Evolutionary conservation across 805 yeast species (phyloP), one percentile per base, ranked within the genome.

Genomic region (Starmerella apis): DNA sequence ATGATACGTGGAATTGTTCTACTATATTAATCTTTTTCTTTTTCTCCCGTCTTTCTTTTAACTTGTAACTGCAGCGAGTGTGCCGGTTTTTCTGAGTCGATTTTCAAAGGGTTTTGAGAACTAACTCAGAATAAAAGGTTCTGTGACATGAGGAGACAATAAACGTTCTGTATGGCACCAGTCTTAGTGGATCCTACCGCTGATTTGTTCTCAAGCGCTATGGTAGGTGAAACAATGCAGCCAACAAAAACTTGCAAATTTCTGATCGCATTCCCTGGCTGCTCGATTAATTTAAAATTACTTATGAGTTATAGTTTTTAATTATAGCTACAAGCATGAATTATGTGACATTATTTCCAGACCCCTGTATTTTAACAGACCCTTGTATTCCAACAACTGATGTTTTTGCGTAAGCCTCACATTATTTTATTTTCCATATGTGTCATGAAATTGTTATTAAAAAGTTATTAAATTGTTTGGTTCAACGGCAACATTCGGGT

Each of bases 131-230:
- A 27, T 13, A 13, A 4, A 9, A 10, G 31, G 23, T 24, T 18
- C n/a, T 41, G 37, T 43, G 56, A 54, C 2, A 50, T 55, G 58
- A 55, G 53, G 58, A 43, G 50, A 46, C 49, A 43, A 49, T 20
- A 7, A 25, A 27, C 50, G 47, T 47, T 51, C 64, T 62, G 65
- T 62, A 46, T 53, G 59, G 66, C 66, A 62, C 66, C 66, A 62
- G 66, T 61, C 66, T 55, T 61, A 63, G 61, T 27, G 51, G 58
- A 55, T 41, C 49, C 30, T 28, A 44, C 50, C 47, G 54, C 57
- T 54, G 52, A 51, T 54, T 57, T 57, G 58, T 57, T 57, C 59
- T 55, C 56, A 55, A 49, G 58, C 58, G 55, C 43, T 47, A 49
- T 47, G 46, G 57, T 23, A 28, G 43, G 43, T 16, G 30, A 41